phyloP scores from a whole-genome alignment of 306 rosid genomes.

The Erythrophleum fordii region DNA sequence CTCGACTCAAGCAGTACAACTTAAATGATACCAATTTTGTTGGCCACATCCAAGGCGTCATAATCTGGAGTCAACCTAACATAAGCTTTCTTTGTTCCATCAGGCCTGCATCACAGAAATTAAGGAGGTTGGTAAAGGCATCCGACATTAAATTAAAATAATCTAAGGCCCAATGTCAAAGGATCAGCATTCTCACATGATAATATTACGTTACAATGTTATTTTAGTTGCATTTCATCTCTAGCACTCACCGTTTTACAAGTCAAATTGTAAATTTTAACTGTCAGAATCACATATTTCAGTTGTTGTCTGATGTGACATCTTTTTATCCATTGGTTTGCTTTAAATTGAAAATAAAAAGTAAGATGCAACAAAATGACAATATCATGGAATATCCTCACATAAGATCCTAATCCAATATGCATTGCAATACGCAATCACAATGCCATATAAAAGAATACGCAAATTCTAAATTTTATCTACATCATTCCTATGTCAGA shows the following conservation, averaged over 20 bases:
- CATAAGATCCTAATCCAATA: not conserved
- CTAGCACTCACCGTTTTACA: not conserved
- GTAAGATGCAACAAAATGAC: not conserved
- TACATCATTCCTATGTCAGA: not conserved
- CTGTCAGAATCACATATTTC: not conserved
- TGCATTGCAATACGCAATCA: not conserved
- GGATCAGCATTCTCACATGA: not conserved
- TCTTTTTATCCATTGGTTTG: not conserved
- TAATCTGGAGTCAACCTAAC: conserved; percentile 86
- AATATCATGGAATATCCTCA: not conserved
- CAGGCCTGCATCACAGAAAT: conserved; percentile 64
- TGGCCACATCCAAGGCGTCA: conserved; percentile 94
- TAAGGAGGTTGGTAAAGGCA: not conserved
- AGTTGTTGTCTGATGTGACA: not conserved
- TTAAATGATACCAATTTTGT: conserved; percentile 93
- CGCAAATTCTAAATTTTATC: not conserved
- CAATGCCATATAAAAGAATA: not conserved
- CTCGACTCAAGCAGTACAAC: conserved; percentile 29
- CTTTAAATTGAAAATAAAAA: not conserved
- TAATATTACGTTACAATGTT: not conserved
- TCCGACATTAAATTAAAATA: not conserved
- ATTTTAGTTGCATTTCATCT: not conserved
- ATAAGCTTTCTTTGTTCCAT: conserved; percentile 93
- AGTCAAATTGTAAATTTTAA: not conserved
- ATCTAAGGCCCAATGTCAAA: not conserved